These are phyloP conservation scores for Tetracladium marchalianum DNA, from an alignment of 495 filamentous ascomycete genomes.

Conservation along the genomic window DNA sequence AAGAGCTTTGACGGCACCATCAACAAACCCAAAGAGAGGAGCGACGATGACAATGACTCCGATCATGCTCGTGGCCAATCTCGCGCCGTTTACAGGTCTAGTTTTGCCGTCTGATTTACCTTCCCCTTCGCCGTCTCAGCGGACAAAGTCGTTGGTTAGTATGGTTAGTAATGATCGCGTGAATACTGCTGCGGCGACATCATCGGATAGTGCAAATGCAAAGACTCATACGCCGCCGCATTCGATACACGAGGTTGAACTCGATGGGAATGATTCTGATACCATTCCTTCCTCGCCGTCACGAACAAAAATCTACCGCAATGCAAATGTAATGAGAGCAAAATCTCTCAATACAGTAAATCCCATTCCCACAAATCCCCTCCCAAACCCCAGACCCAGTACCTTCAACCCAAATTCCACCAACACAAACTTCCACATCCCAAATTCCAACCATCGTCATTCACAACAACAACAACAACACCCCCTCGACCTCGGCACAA, in stretches of 20 bases:
- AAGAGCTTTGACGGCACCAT: neutral
- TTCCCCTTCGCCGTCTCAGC: too few species aligned
- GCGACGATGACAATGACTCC: neutral
- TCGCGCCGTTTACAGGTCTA: neutral
- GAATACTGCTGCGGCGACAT: neutral
- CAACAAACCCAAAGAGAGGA: slow-evolving; percentile 1
- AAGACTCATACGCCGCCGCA: slow-evolving; percentile 1
- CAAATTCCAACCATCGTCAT: neutral
- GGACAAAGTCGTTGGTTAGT: too few species aligned
- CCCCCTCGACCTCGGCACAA: neutral
- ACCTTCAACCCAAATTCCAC: too few species aligned
- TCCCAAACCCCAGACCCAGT: too few species aligned
- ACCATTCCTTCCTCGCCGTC: neutral
- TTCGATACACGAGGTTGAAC: neutral
- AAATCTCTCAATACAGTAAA: too few species aligned
- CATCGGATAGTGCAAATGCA: neutral
- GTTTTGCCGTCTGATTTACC: neutral
- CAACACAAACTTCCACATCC: too few species aligned
- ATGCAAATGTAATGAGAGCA: too few species aligned
- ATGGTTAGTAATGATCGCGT: too few species aligned
- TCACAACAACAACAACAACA: neutral
- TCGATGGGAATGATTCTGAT: neutral
- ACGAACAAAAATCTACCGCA: too few species aligned
- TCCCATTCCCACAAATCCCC: too few species aligned
- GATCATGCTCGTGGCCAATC: slow-evolving; percentile 16